phyloP scores from a whole-genome alignment of 1,139 yeast species.

The Torulaspora pretoriensis region DNA sequence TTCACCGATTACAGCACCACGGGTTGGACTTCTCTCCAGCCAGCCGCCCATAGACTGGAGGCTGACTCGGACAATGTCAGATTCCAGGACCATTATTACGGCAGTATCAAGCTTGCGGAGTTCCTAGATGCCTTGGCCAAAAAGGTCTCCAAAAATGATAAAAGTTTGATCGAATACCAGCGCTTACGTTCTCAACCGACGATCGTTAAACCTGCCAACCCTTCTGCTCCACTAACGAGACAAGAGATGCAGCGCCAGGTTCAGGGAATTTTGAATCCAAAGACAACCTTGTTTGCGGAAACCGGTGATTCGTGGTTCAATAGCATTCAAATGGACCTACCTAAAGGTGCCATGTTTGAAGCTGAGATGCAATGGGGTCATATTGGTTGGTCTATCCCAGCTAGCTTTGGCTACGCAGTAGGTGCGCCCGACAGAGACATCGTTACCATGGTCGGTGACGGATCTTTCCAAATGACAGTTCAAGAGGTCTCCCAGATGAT shows the following conservation, averaged over 20 bases:
- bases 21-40: constrained; percentile 7
- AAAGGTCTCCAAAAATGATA: constrained; percentile 1
- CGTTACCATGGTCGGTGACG: constrained; percentile 51
- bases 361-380: not conserved
- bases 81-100: constrained; percentile 2
- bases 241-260: constrained; percentile 3
- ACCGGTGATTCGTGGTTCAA: constrained; percentile 5
- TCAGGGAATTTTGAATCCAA: not conserved
- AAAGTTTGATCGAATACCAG: not conserved
- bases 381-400: constrained; percentile 1
- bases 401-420: constrained; percentile 1
- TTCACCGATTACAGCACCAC: constrained; percentile 6
- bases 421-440: constrained; percentile 2
- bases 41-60: constrained; percentile 4
- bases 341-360: not conserved
- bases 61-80: not conserved
- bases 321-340: not conserved
- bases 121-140: constrained; percentile 1
- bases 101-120: constrained; percentile 1
- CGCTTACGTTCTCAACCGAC: not conserved
- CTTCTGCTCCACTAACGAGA: constrained; percentile 1
- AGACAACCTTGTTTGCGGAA: constrained; percentile 3
- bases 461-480: constrained; percentile 80
- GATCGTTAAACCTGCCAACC: not conserved
- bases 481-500: constrained; percentile 67